Percentiles rank a stretch among this genome's conserved stretches.
phyloP scores from a whole-genome alignment of 345 rosid genomes.

The Carallia brachiata region DNA sequence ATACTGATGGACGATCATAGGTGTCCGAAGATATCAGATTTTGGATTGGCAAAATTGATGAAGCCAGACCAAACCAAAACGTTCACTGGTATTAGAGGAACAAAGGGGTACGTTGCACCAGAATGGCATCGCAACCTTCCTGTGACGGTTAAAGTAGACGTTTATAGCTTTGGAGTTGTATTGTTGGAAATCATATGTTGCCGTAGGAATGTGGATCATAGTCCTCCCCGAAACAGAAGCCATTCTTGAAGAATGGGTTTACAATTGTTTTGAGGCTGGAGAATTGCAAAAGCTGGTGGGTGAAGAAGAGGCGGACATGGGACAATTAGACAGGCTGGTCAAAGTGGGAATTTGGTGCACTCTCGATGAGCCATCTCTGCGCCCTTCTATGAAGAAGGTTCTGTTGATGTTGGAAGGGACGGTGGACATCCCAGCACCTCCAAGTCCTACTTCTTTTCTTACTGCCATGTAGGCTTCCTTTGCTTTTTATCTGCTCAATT shows the following conservation, averaged over 20 bases:
- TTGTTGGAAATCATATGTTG: slow-evolving; percentile 28
- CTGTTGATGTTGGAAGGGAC: slow-evolving; percentile 26
- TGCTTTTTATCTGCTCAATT: not conserved
- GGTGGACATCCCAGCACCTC: slow-evolving; percentile 22
- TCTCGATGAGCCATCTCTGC: slow-evolving; percentile 20
- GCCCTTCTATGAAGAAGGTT: slow-evolving; percentile 28
- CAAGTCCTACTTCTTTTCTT: slow-evolving; percentile 15
- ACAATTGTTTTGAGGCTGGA: slow-evolving; percentile 14
- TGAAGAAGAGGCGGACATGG: slow-evolving; percentile 21
- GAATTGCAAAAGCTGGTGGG: not conserved
- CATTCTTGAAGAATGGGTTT: slow-evolving; percentile 28
- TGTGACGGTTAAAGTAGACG: slow-evolving; percentile 31
- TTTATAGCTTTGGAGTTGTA: slow-evolving; percentile 35
- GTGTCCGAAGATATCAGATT: slow-evolving; percentile 27
- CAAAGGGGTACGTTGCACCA: slow-evolving; percentile 29
- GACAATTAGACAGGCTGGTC: slow-evolving; percentile 15
- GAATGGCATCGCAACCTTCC: slow-evolving; percentile 33
- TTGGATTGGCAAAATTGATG: slow-evolving; percentile 36
- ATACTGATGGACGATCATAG: slow-evolving; percentile 25
- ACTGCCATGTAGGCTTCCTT: slow-evolving; percentile 1
- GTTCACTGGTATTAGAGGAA: slow-evolving; percentile 21
- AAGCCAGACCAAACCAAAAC: slow-evolving; percentile 32
- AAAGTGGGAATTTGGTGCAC: slow-evolving; percentile 28
- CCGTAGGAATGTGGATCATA: slow-evolving; percentile 3
- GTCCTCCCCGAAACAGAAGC: slow-evolving; percentile 10